Conservation (phyloP, 352 stramenopile genomes). For the Phytophthora crassamura region DNA sequence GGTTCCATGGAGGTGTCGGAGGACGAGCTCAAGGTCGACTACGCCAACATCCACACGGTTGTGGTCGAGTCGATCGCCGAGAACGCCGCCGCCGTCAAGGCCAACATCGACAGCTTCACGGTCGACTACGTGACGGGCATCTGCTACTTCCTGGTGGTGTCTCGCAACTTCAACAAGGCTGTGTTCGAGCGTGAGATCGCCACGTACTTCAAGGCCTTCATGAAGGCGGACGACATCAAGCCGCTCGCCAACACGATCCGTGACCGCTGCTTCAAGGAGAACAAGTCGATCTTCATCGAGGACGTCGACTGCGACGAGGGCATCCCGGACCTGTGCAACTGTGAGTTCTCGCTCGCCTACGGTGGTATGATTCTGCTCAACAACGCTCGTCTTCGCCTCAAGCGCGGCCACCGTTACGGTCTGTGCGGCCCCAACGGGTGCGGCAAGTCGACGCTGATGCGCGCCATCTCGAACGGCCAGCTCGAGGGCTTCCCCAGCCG, state of each 20-base stretch:
- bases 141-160: slow-evolving; percentile 87
- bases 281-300: slow-evolving; percentile 93
- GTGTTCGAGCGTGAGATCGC: slow-evolving; percentile 94
- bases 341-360: slow-evolving; percentile 98
- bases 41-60: slow-evolving; percentile 82
- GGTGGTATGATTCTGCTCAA: slow-evolving; percentile 94
- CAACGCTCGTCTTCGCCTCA: slow-evolving; percentile 91
- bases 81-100: slow-evolving; percentile 84
- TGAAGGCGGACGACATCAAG: slow-evolving; percentile 70
- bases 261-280: slow-evolving; percentile 90
- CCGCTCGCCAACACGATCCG: slow-evolving; percentile 75
- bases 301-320: slow-evolving; percentile 97
- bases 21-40: slow-evolving; percentile 93
- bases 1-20: slow-evolving; percentile 92
- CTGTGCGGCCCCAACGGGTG: slow-evolving; percentile 93
- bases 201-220: slow-evolving; percentile 90
- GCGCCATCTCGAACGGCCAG: slow-evolving; percentile 95
- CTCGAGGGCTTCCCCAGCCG: slow-evolving; percentile 97
- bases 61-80: slow-evolving; percentile 83
- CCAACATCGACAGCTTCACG: slow-evolving; percentile 88
- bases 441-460: slow-evolving; percentile 97
- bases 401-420: slow-evolving; percentile 94
- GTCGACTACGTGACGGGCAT: slow-evolving; percentile 91
- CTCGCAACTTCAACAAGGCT: slow-evolving; percentile 94
- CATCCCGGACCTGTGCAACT: slow-evolving; percentile 98